Percentiles rank a stretch among this genome's conserved stretches.
phyloP scores from a whole-genome alignment of 768 basidiomycete genomes.

The Russula sp. region DNA sequence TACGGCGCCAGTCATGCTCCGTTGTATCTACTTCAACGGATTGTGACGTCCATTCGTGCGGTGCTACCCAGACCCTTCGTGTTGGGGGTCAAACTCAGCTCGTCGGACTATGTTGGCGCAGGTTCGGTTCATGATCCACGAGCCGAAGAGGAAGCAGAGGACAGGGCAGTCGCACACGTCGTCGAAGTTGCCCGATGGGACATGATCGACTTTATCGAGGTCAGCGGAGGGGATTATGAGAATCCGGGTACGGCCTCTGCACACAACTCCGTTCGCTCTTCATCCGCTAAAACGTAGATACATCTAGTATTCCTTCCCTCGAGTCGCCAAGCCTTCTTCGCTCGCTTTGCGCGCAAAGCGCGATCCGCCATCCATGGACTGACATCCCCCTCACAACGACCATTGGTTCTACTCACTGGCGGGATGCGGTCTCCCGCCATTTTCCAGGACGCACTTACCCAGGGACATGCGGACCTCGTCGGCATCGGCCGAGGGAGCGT shows the following conservation, averaged over 20 bases:
- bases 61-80: slow-evolving; percentile 57
- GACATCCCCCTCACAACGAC: slow-evolving; percentile 38
- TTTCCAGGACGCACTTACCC: slow-evolving; percentile 50
- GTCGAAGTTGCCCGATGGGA: slow-evolving; percentile 59
- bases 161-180: slow-evolving; percentile 58
- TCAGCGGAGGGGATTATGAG: slow-evolving; percentile 87
- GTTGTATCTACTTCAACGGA: slow-evolving; percentile 56
- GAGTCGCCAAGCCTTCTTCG: slow-evolving; percentile 69
- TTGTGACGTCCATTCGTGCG: slow-evolving; percentile 55
- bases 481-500: slow-evolving; percentile 73
- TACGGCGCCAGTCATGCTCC: slow-evolving; percentile 50
- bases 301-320: slow-evolving; percentile 37
- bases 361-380: slow-evolving; percentile 43
- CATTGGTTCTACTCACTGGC: slow-evolving; percentile 77
- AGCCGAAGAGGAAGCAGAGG: slow-evolving; percentile 37
- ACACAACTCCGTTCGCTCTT: background rate
- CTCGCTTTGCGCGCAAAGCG: slow-evolving; percentile 60
- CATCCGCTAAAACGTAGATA: background rate
- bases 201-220: slow-evolving; percentile 77
- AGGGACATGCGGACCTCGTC: slow-evolving; percentile 65
- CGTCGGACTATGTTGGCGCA: slow-evolving; percentile 62
- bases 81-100: slow-evolving; percentile 77
- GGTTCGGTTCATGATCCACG: slow-evolving; percentile 30
- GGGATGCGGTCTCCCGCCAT: slow-evolving; percentile 63
- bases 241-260: slow-evolving; percentile 52